Evolutionary conservation across 1,139 yeast species (phyloP).

Genomic region (Geotrichum restrictum): DNA sequence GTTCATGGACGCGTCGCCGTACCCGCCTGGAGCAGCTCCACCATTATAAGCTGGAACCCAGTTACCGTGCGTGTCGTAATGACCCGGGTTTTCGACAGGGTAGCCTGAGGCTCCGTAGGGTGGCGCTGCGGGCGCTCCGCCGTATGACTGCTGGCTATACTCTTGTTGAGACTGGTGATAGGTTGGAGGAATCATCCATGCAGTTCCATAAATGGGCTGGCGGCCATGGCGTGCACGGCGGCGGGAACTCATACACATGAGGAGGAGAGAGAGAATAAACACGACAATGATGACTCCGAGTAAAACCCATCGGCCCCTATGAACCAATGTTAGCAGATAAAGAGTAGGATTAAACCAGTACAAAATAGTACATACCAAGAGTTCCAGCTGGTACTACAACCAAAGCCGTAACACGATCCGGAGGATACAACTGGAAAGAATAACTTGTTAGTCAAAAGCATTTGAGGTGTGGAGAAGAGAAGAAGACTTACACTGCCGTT

Average conservation of each 20-base stretch:
- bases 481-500: slow-evolving; percentile 16
- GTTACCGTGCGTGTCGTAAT: slow-evolving; percentile 66
- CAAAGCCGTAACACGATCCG: slow-evolving; percentile 13
- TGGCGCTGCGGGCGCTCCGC: slow-evolving; percentile 32
- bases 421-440: background rate
- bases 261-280: slow-evolving; percentile 48
- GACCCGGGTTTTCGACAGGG: slow-evolving; percentile 57
- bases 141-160: slow-evolving; percentile 40
- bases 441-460: background rate
- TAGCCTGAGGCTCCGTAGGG: slow-evolving; percentile 46
- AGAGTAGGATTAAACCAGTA: background rate
- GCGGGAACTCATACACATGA: slow-evolving; percentile 48
- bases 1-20: background rate
- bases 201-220: slow-evolving; percentile 73
- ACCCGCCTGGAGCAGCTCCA: slow-evolving; percentile 5
- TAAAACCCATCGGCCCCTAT: slow-evolving; percentile 49
- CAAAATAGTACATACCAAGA: slow-evolving; percentile 2
- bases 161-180: slow-evolving; percentile 69
- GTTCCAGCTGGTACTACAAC: slow-evolving; percentile 3
- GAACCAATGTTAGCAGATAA: background rate
- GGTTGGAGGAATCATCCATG: slow-evolving; percentile 91
- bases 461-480: background rate
- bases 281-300: slow-evolving; percentile 48
- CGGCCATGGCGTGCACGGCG: slow-evolving; percentile 58
- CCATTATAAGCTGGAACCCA: slow-evolving; percentile 39